Percentiles rank a stretch among this genome's conserved stretches.
These are phyloP conservation scores for Sisymbrium irio DNA, from an alignment of 345 rosid species.

Conservation along the genomic window DNA sequence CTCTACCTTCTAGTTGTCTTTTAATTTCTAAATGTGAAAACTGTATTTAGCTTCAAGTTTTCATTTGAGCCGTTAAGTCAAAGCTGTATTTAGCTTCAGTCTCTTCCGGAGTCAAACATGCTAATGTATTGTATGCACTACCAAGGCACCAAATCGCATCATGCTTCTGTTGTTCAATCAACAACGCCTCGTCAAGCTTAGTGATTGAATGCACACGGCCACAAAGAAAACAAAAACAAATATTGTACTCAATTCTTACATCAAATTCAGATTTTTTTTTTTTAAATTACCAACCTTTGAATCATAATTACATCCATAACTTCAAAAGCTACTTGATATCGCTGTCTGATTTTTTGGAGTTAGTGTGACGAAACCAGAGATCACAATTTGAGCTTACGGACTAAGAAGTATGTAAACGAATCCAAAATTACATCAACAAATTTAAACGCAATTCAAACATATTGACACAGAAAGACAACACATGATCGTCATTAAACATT, in stretches of 20 bases:
- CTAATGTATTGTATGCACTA: conserved; percentile 75
- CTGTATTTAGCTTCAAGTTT: no score
- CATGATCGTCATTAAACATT: not conserved
- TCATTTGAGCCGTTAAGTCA: conserved; percentile 59
- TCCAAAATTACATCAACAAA: no score
- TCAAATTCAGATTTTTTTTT: not conserved
- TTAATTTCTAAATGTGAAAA: no score
- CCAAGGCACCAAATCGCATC: conserved; percentile 88
- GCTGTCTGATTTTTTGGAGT: not conserved
- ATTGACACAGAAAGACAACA: not conserved
- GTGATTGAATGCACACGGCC: conserved; percentile 46
- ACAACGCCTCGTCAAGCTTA: conserved; percentile 86
- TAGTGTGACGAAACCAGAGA: not conserved
- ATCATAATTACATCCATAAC: not conserved
- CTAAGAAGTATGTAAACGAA: no score
- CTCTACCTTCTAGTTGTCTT: no score
- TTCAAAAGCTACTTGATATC: not conserved
- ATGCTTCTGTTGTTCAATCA: conserved; percentile 52
- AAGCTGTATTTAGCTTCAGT: conserved; percentile 61
- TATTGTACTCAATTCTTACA: not conserved
- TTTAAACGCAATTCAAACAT: not conserved
- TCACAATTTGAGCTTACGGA: no score
- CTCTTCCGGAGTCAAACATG: conserved; percentile 67
- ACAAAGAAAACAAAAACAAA: not conserved
- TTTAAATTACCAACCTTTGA: not conserved